Evolutionary conservation across 441 rosid genomes (phyloP).

Genomic region (Capsella rubella): DNA sequence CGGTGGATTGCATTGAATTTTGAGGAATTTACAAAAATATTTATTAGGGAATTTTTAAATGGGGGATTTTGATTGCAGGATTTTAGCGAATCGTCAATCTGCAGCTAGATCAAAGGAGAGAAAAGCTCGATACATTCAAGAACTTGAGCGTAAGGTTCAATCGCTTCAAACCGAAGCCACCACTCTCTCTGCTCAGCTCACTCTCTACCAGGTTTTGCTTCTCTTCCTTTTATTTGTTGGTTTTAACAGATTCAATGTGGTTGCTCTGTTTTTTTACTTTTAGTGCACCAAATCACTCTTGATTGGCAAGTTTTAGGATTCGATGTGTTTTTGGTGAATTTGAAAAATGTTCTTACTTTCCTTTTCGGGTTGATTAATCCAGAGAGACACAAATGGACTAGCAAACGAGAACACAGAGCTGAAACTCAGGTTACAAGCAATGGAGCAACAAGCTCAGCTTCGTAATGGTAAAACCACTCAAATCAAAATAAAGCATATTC

Average conservation of each 20-base stretch:
- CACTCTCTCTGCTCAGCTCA: conserved; percentile 86
- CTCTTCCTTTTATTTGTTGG: not conserved
- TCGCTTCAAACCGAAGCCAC: conserved; percentile 92
- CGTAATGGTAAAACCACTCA: conserved; percentile 61
- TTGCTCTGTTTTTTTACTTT: no score
- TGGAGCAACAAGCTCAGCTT: conserved; percentile 92
- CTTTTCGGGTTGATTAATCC: conserved; percentile 8
- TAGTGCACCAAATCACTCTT: not conserved
- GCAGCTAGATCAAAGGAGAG: conserved; percentile 90
- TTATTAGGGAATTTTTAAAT: not conserved
- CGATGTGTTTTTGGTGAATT: not conserved
- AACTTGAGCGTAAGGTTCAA: conserved; percentile 84
- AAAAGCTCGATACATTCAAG: conserved; percentile 72
- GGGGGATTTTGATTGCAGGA: conserved; percentile 49
- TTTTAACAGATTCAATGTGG: no score
- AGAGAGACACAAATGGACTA: conserved; percentile 83
- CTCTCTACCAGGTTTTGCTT: conserved; percentile 69
- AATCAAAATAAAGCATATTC: not conserved
- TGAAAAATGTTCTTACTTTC: not conserved
- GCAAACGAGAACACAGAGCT: conserved; percentile 83
- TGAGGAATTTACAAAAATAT: conserved; percentile 1
- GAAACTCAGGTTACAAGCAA: conserved; percentile 74
- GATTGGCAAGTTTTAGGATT: not conserved
- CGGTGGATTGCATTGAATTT: not conserved
- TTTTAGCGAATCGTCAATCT: conserved; percentile 82